These are phyloP conservation scores for Debaryomyces tyrocola DNA, from an alignment of 805 yeast species.

Conservation along the genomic window DNA sequence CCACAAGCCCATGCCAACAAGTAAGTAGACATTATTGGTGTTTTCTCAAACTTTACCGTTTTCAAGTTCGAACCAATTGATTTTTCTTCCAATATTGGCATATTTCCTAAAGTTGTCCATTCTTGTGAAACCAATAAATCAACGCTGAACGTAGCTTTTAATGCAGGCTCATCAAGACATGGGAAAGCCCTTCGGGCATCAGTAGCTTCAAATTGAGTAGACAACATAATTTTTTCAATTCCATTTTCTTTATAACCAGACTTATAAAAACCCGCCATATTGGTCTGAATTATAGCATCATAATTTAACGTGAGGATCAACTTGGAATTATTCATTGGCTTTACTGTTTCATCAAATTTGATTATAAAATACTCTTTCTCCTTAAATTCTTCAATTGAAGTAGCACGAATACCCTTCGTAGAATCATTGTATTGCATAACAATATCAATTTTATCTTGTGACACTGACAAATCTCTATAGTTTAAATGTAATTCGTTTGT, in stretches of 20 bases:
- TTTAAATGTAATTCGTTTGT: constrained; percentile 50
- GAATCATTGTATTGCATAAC: constrained; percentile 24
- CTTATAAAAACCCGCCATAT: constrained; percentile 58
- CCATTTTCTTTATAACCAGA: constrained; percentile 45
- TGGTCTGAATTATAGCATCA: constrained; percentile 47
- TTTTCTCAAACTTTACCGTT: constrained; percentile 39
- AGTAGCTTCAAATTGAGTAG: constrained; percentile 60
- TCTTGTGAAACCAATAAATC: constrained; percentile 30
- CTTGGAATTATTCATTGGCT: constrained; percentile 19
- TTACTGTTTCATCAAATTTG: constrained; percentile 44
- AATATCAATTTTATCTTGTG: constrained; percentile 20
- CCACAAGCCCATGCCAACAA: constrained; percentile 61
- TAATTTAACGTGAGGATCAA: constrained; percentile 33
- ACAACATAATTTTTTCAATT: constrained; percentile 37
- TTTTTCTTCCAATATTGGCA: constrained; percentile 31
- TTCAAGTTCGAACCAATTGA: constrained; percentile 11
- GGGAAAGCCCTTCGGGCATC: constrained; percentile 62
- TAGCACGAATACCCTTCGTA: constrained; percentile 7
- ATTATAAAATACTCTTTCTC: constrained; percentile 66
- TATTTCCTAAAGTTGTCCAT: constrained; percentile 47
- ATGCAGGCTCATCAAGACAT: constrained; percentile 55
- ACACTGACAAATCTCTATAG: constrained; percentile 42
- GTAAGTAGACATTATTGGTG: constrained; percentile 58
- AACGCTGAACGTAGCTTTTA: constrained; percentile 57
- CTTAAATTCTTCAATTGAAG: constrained; percentile 33